phyloP scores from a whole-genome alignment of 768 basidiomycete genomes.

The Hirschioporus abietinus region DNA sequence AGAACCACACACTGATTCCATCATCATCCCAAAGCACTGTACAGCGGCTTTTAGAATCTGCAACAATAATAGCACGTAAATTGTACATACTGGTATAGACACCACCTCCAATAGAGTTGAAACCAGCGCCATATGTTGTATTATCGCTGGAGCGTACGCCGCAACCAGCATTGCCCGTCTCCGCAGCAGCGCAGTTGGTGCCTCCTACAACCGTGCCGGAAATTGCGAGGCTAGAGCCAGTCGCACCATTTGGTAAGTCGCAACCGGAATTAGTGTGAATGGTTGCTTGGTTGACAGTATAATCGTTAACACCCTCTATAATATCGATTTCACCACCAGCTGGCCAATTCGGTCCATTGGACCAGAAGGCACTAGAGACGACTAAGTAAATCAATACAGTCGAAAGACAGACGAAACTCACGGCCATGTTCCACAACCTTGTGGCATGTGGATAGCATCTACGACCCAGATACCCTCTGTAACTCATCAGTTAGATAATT shows the following conservation, averaged over 20 bases:
- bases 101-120: conserved; percentile 82
- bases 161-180: conserved; percentile 77
- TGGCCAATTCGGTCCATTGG: conserved; percentile 59
- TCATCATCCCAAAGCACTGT: conserved; percentile 70
- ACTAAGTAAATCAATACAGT: neutral
- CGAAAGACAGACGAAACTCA: conserved; percentile 20
- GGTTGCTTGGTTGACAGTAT: conserved; percentile 77
- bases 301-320: conserved; percentile 76
- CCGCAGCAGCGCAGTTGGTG: conserved; percentile 64
- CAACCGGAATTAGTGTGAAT: conserved; percentile 77
- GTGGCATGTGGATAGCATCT: conserved; percentile 86
- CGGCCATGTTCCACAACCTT: conserved; percentile 87
- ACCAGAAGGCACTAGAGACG: conserved; percentile 39
- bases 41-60: conserved; percentile 16
- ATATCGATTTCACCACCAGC: conserved; percentile 77
- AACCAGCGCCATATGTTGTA: conserved; percentile 77
- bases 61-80: conserved; percentile 1
- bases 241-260: conserved; percentile 43
- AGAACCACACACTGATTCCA: conserved; percentile 81
- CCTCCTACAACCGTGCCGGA: conserved; percentile 62
- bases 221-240: conserved; percentile 42
- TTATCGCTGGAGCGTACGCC: conserved; percentile 58
- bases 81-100: conserved; percentile 77
- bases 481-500: conserved; percentile 20
- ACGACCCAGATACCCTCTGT: conserved; percentile 62